A percentile compares a stretch with the other conserved stretches of the same genome.
These are phyloP conservation scores for Botrytis hyacinthi DNA, from an alignment of 2,329 filamentous ascomycete genomes.

Conservation along the genomic window DNA sequence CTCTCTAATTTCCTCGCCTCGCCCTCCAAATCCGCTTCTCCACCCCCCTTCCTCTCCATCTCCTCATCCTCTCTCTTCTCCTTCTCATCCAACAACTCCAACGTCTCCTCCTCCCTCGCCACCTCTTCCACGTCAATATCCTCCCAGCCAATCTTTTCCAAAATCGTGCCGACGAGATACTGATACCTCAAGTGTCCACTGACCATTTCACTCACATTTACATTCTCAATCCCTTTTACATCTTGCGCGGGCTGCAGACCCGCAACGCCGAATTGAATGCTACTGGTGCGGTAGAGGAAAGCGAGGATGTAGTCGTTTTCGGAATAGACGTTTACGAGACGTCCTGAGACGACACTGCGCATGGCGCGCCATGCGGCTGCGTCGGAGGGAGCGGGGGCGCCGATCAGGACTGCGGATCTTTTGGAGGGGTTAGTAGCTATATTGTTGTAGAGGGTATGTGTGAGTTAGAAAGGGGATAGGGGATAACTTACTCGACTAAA, in stretches of 20 bases:
- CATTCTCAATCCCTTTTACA: conserved; percentile 63
- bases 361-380: conserved; percentile 72
- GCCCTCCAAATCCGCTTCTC: conserved; percentile 33
- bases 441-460: neutral
- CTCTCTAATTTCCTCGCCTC: conserved; percentile 38
- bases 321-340: conserved; percentile 84
- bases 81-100: conserved; percentile 44
- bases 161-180: conserved; percentile 62
- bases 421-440: neutral
- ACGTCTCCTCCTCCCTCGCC: conserved; percentile 45
- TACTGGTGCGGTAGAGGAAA: conserved; percentile 82
- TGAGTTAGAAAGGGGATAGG: neutral
- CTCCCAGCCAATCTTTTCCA: conserved; percentile 67
- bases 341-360: conserved; percentile 74
- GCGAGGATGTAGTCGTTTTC: conserved; percentile 84
- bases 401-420: conserved; percentile 69
- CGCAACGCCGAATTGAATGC: conserved; percentile 77
- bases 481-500: conserved; percentile 63
- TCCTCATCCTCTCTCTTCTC: conserved; percentile 42
- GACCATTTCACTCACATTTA: conserved; percentile 60
- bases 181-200: conserved; percentile 70
- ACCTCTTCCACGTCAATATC: conserved; percentile 45
- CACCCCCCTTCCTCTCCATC: conserved; percentile 21
- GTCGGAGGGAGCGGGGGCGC: conserved; percentile 73
- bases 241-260: conserved; percentile 72